Evolutionary conservation across 768 basidiomycete genomes (phyloP), one percentile per base, ranked within the genome.

Genomic region (Phlegmacium glaucopus): DNA sequence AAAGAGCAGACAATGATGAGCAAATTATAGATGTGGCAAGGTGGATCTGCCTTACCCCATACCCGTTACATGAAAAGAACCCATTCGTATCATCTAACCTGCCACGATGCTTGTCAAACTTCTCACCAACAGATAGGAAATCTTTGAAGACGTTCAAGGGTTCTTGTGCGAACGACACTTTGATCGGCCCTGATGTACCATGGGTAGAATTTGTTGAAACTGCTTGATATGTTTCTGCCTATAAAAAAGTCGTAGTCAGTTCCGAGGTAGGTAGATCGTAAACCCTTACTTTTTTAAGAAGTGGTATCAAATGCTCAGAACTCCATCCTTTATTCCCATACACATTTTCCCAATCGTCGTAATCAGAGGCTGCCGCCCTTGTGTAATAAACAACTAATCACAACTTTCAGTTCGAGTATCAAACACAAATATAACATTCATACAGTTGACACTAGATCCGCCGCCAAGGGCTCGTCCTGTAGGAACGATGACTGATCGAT

Each of bases 401-500:
- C 44, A n/a, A 41, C n/a, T 22, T 9, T 16, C 35, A 6, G 30
- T 30, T 25, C 32, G 27, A 16, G 34, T 16, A 44, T 26, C 18
- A 9, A 46, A 17, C 10, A 37, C 4, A 10, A 10, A n/a, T n/a
- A 25, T 15, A 22, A 44, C 8, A 28, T 30, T 60, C 73, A 44
- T 44, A 81, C 82, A 80, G 53, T 85, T 87, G 16, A 85, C 74
- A 47, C 69, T 67, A 0, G 82, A 83, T 0, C 83, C 83, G 5
- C 85, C 85, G 4, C 85, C 83, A 4, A 87, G 58, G 34, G 72
- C 75, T 43, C 75, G 69, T 0, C 77, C 83, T 22, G 62, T 60
- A 0, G 72, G 69, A 4, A 81, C 69, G 25, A 77, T 38, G 1
- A 66, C 52, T 2, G 65, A 52, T 2, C 85, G 78, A 6, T 76